Evolutionary conservation across 768 basidiomycete species (phyloP), one percentile per base, ranked within the genome.

Genomic region (Mycena epipterygia): DNA sequence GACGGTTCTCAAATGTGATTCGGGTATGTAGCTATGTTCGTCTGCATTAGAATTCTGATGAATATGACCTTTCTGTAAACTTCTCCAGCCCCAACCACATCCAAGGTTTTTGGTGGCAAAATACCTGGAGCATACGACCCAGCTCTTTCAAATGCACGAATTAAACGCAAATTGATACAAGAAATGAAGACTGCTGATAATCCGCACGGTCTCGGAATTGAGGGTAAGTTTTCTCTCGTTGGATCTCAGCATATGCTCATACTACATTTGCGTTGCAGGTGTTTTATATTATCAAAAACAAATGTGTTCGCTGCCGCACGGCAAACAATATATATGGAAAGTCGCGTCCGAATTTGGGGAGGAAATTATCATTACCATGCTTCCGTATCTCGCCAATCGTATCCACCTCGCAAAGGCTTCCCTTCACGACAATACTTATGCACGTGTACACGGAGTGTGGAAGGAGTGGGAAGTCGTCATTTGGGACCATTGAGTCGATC

Each of bases 401-500:
- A 68, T 75, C 44, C 72, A 75, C 53, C 3, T 0, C 2, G 55
- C 42, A 3, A 64, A 67, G 5, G 46, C 33, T 7, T 70, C 74
- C 0, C 52, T 75, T 0, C 74, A 75, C 41, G 75, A 76, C 32
- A 73, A 75, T 41, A 76, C 75, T 3, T 76, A 76, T 32, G 59
- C 68, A 8, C 69, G 74, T 0, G 41, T 67, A 5, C 66, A 73
- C 39, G 69, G 72, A 9, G 21, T 21, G 14, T 76, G 75, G 73
- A 76, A 76, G 39, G 75, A 76, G 57, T 76, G 74, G 75, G 75
- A 76, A 32, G 64, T 76, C 14, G 75, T 74, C 0, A 61, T 76
- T 32, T 76, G 74, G 74, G 62, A 74, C 33, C 13, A 57, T 23
- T 37, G 57, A n/a, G 33, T 67, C 12, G 63, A 76, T 57, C 58